phyloP scores from a whole-genome alignment of 805 yeast species.

The Starmerella potacharoeniae region DNA sequence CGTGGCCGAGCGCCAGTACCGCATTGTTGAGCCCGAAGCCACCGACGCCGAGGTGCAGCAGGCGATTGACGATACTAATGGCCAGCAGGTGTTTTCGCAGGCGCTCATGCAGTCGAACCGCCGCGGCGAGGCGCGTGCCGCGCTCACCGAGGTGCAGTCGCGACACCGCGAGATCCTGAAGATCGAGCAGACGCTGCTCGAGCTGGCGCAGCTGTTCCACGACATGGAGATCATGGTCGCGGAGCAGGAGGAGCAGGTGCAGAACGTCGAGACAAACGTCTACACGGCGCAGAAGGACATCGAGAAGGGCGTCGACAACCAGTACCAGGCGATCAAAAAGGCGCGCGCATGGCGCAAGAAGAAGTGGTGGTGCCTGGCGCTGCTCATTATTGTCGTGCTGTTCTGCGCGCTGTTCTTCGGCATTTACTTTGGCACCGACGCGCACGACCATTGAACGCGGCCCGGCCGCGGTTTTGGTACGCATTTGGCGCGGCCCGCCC shows the following conservation, averaged over 20 bases:
- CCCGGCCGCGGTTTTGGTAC: not conserved
- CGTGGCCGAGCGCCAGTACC: constrained; percentile 87
- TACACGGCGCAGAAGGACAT: constrained; percentile 77
- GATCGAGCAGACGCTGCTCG: constrained; percentile 91
- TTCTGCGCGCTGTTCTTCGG: constrained; percentile 21
- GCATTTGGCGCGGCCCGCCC: not conserved
- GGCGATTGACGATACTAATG: constrained; percentile 69
- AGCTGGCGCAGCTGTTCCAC: constrained; percentile 83
- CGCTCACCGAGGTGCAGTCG: constrained; percentile 86
- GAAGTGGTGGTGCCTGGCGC: constrained; percentile 63
- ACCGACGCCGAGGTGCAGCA: constrained; percentile 72
- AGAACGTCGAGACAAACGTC: constrained; percentile 71
- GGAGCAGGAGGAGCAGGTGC: constrained; percentile 84
- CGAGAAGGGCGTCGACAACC: constrained; percentile 90
- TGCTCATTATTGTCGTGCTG: constrained; percentile 22
- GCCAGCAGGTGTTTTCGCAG: constrained; percentile 88
- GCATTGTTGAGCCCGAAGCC: constrained; percentile 44
- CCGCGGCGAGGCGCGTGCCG: constrained; percentile 74
- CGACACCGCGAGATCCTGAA: constrained; percentile 91
- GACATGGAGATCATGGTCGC: constrained; percentile 95
- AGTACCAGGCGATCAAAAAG: constrained; percentile 74
- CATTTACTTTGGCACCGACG: constrained; percentile 13
- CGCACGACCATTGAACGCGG: not conserved
- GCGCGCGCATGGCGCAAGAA: constrained; percentile 86
- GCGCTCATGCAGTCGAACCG: constrained; percentile 40